A percentile compares a stretch with the other conserved stretches of the same genome.
Evolutionary conservation across 768 basidiomycete species (phyloP).

Genomic region (Lactarius sp.): DNA sequence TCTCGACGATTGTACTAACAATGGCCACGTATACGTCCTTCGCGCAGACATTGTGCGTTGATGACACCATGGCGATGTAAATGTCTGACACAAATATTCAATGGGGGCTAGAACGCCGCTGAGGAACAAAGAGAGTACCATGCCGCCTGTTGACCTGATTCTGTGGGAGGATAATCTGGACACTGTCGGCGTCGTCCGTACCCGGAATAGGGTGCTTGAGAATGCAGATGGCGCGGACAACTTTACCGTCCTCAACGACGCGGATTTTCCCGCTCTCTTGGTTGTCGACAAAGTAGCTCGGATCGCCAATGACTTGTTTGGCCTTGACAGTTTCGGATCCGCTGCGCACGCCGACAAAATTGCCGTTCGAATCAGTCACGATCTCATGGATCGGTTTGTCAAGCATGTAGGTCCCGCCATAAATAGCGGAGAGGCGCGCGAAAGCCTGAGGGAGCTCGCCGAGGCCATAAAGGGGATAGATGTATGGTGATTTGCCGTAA

Average conservation of each 20-base stretch:
- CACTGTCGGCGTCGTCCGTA: conserved; percentile 91
- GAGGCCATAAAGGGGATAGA: conserved; percentile 97
- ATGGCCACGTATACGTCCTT: conserved; percentile 95
- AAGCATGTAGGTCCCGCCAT: conserved; percentile 99
- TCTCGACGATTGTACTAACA: conserved; percentile 98
- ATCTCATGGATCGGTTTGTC: conserved; percentile 92
- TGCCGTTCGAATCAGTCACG: conserved; percentile 78
- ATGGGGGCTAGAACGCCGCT: neutral
- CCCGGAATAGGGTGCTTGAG: conserved; percentile 98
- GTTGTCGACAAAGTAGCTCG: conserved; percentile 90
- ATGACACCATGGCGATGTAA: conserved; percentile 96
- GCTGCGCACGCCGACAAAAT: conserved; percentile 89
- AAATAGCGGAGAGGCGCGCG: conserved; percentile 95
- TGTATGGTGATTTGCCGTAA: conserved; percentile 99
- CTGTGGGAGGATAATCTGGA: conserved; percentile 97
- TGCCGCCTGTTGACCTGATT: conserved; percentile 93
- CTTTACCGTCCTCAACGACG: conserved; percentile 90
- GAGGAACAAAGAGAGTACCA: conserved; percentile 48
- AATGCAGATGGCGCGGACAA: conserved; percentile 95
- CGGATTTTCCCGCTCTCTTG: conserved; percentile 71
- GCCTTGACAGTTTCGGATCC: conserved; percentile 92
- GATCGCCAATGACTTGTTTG: conserved; percentile 96
- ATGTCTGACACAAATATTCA: conserved; percentile 61
- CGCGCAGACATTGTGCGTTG: conserved; percentile 95
- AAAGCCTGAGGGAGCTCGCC: conserved; percentile 99